phyloP scores from a whole-genome alignment of 148 eudicot species.

The Vaccinium darrowii region DNA sequence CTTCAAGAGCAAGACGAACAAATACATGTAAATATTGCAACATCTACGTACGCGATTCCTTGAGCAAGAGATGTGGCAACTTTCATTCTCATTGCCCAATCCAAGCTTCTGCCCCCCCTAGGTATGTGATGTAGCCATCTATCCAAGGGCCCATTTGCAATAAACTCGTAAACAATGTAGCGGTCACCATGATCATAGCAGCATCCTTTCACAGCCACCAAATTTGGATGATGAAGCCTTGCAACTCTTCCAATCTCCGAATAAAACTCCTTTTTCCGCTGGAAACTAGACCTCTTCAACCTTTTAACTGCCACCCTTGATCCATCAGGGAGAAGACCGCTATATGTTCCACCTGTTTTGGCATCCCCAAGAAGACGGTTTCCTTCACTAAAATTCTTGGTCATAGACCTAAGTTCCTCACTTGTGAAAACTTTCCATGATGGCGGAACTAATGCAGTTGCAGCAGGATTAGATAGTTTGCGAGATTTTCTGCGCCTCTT shows the following conservation, averaged over 20 bases:
- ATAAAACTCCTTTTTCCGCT: slow-evolving; percentile 92
- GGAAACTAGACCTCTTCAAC: slow-evolving; percentile 78
- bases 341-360: slow-evolving; percentile 88
- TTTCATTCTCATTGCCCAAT: slow-evolving; percentile 87
- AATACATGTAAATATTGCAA: background rate
- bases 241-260: slow-evolving; percentile 92
- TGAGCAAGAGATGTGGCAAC: slow-evolving; percentile 90
- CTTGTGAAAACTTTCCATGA: slow-evolving; percentile 84
- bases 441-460: slow-evolving; percentile 73
- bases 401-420: slow-evolving; percentile 74
- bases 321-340: slow-evolving; percentile 77
- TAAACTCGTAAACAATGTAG: slow-evolving; percentile 80
- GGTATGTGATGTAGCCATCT: slow-evolving; percentile 96
- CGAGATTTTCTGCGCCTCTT: slow-evolving; percentile 78
- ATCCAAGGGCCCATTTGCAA: slow-evolving; percentile 83
- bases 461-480: slow-evolving; percentile 56
- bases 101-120: slow-evolving; percentile 85
- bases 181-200: slow-evolving; percentile 95
- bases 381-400: slow-evolving; percentile 91
- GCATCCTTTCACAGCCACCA: slow-evolving; percentile 89
- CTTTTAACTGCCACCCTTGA: slow-evolving; percentile 89
- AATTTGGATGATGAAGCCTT: slow-evolving; percentile 80
- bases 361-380: slow-evolving; percentile 88
- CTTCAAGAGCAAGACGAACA: background rate
- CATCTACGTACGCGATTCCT: slow-evolving; percentile 82